Base-by-base conservation (phyloP, 2,329 filamentous ascomycete species). In the Penicillium sp. region DNA sequence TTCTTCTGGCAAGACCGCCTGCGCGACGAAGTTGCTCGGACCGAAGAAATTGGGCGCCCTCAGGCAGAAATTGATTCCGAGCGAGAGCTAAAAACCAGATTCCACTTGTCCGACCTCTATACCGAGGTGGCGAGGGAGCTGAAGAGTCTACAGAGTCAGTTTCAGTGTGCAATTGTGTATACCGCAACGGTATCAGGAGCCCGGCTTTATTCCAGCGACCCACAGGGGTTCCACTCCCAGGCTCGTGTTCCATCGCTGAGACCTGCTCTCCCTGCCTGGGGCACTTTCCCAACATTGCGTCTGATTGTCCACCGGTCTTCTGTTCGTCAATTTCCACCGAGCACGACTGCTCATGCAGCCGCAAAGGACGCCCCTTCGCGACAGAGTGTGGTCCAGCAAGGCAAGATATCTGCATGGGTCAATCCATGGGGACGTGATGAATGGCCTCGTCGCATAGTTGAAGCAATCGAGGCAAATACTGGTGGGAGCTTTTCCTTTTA, bases 1-100 rank as follows among this genome's bases (percentile, higher is more conserved):
- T 87, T 86, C 66, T 75, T 79, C 69, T 84, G 80, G 79, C 77
- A 80, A 61, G 75, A 81, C 50, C 75, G 77, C 35, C 64, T 77
- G 25, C 72, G 73, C 36, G 73, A 77, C 14, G 78, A 80, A 50
- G 73, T 75, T 22, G 66, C 74, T 5, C 71, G 73, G 16, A 69
- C 71, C 0, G 72, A 73, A 46, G 69, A 75, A n/a, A 69, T 77
- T 25, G 70, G 69, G 17, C 66, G 62, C 5, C 47, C 67, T 16
- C 49, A 52, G 5, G 58, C 59, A 30, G 71, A 74, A 5, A 58
- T 69, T 26, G 68, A 72, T 16, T 53, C 55, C 11, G 60, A 68
- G 16, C 69, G 69, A 0, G 49, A 62, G n/a, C 38, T 62, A 36
- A 67, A 66, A 26, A 58, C 11, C 31, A 59, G 5, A 67, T 75